Evolutionary conservation across 257 asterid species (phyloP).

Genomic region (Linderniella brevidens): DNA sequence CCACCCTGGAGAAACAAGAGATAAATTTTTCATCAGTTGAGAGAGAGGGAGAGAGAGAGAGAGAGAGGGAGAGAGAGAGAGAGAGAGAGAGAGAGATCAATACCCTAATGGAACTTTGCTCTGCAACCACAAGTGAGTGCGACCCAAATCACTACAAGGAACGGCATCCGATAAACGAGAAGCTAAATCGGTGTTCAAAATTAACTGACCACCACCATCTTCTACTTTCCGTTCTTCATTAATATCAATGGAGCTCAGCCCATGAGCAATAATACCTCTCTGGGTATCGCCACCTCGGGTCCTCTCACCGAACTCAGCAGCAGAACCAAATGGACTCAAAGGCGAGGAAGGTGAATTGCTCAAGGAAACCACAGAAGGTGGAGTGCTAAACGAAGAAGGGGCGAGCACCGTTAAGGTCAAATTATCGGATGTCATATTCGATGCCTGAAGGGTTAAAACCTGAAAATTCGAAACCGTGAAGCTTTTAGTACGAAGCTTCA

Average conservation of each 20-base stretch:
- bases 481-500: conserved; percentile 13
- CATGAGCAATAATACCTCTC: conserved; percentile 18
- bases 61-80: background rate
- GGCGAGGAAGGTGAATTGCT: conserved; percentile 54
- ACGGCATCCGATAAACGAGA: conserved; percentile 35
- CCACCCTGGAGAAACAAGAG: conserved; percentile 31
- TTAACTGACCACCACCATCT: conserved; percentile 18
- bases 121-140: conserved; percentile 97
- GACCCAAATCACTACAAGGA: conserved; percentile 59
- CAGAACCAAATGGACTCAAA: conserved; percentile 26
- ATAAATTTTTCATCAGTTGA: conserved; percentile 9
- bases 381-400: conserved; percentile 88
- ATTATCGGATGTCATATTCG: conserved; percentile 76
- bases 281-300: conserved; percentile 21
- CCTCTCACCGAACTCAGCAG: conserved; percentile 28
- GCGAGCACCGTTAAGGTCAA: conserved; percentile 91
- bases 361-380: conserved; percentile 78
- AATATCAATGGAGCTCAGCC: conserved; percentile 15
- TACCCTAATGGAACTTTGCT: conserved; percentile 98
- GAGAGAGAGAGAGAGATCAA: conserved; percentile 8
- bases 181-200: conserved; percentile 22
- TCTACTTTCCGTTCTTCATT: conserved; percentile 28
- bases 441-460: conserved; percentile 94
- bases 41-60: background rate
- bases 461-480: conserved; percentile 23